Evolutionary conservation across 2,329 filamentous ascomycete species (phyloP).

Genomic region (Stachybotrys chartarum): DNA sequence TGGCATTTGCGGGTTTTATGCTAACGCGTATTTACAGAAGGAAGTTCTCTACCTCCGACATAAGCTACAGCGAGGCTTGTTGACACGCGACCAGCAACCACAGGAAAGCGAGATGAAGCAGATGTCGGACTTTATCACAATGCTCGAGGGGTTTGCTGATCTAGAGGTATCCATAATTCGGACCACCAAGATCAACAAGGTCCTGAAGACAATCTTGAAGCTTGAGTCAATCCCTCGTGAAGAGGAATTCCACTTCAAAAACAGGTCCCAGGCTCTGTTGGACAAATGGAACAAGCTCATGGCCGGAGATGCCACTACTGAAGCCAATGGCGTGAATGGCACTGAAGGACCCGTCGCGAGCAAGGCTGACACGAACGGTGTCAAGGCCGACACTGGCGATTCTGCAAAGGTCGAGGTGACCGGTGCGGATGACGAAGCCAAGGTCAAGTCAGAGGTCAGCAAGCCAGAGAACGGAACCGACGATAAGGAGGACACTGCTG

Average conservation of each 20-base stretch:
- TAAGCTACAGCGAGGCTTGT: slow-evolving; percentile 88
- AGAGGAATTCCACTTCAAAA: slow-evolving; percentile 83
- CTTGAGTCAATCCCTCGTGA: slow-evolving; percentile 79
- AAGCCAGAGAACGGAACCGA: slow-evolving; percentile 3
- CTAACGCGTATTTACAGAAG: slow-evolving; percentile 35
- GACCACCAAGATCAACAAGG: slow-evolving; percentile 96
- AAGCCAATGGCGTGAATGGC: slow-evolving; percentile 42
- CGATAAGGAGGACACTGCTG: slow-evolving; percentile 14
- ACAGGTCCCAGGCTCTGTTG: slow-evolving; percentile 71
- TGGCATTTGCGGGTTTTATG: neutral
- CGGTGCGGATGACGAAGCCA: slow-evolving; percentile 12
- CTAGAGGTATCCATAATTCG: slow-evolving; percentile 86
- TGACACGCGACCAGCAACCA: slow-evolving; percentile 77
- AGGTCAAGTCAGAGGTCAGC: slow-evolving; percentile 1
- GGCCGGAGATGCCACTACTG: slow-evolving; percentile 44
- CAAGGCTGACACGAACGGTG: slow-evolving; percentile 35
- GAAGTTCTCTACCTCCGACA: slow-evolving; percentile 91
- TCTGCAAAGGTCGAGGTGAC: slow-evolving; percentile 20
- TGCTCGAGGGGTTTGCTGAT: slow-evolving; percentile 72
- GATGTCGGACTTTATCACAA: slow-evolving; percentile 71
- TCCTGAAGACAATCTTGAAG: slow-evolving; percentile 90
- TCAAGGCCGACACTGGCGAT: slow-evolving; percentile 30
- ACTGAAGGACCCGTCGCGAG: slow-evolving; percentile 28
- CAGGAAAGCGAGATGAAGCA: slow-evolving; percentile 75
- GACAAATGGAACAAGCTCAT: slow-evolving; percentile 84